Evolutionary conservation across 345 rosid species (phyloP).

Genomic region (Eutrema japonicum): DNA sequence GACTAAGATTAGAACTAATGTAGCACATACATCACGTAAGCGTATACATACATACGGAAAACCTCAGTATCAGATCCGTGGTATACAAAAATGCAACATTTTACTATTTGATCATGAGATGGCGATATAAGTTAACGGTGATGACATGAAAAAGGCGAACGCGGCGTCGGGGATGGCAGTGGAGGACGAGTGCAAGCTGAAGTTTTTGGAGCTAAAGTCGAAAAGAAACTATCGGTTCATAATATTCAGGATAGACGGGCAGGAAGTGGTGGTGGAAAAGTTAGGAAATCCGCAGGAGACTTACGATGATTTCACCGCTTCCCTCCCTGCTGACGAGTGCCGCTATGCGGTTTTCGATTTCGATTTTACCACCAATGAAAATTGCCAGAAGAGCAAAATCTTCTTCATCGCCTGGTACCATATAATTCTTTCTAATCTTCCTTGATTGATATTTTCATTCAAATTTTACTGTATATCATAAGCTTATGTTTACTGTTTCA

Average conservation of each 20-base stretch:
- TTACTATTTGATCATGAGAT: neutral
- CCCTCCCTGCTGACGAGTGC: conserved; percentile 65
- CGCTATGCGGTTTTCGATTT: conserved; percentile 55
- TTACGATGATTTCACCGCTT: conserved; percentile 60
- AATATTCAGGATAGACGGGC: conserved; percentile 71
- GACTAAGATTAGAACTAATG: neutral
- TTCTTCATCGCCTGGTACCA: conserved; percentile 72
- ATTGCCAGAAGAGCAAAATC: conserved; percentile 76
- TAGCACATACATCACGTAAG: neutral
- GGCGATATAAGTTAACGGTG: neutral
- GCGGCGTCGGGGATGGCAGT: conserved; percentile 79
- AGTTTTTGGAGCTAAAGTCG: conserved; percentile 67
- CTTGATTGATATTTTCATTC: neutral
- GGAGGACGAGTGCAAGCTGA: conserved; percentile 71
- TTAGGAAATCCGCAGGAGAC: conserved; percentile 53
- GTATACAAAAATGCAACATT: neutral
- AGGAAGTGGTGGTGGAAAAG: conserved; percentile 66
- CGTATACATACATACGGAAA: neutral
- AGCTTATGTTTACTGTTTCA: neutral
- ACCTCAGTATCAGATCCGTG: neutral
- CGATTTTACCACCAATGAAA: conserved; percentile 66
- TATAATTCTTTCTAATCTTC: neutral
- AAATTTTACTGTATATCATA: neutral
- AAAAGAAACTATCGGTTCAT: conserved; percentile 67
- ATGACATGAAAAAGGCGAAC: conserved; percentile 57